Evolutionary conservation across 2,329 filamentous ascomycete genomes (phyloP).

Genomic region (Sordariomycetes sp.): DNA sequence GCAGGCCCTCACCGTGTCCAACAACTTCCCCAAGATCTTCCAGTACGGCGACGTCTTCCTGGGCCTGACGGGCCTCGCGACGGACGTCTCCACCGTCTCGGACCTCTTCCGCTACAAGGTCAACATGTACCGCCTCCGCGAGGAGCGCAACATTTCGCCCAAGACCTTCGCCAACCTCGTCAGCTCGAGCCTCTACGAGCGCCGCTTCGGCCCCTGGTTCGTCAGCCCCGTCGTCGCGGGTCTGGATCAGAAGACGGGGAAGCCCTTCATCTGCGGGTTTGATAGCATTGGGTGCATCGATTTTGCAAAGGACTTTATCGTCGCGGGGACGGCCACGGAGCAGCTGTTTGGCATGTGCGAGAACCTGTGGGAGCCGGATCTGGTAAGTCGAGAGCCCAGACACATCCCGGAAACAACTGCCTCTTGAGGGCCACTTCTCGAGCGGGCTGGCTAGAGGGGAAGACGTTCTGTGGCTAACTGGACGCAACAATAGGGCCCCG

Average conservation of each 20-base stretch:
- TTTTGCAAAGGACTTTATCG: constrained; percentile 99
- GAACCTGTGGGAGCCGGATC: constrained; percentile 91
- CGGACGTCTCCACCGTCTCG: constrained; percentile 85
- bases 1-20: constrained; percentile 92
- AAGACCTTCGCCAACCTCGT: constrained; percentile 95
- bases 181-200: constrained; percentile 82
- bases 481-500: constrained; percentile 49
- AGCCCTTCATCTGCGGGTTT: constrained; percentile 98
- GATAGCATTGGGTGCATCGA: constrained; percentile 99
- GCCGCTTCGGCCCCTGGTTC: constrained; percentile 92
- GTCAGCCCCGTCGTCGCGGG: constrained; percentile 90
- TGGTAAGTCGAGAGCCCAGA: constrained; percentile 44
- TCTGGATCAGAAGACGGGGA: constrained; percentile 82
- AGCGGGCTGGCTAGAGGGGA: background rate
- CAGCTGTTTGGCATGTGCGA: constrained; percentile 99
- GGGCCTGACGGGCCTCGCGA: constrained; percentile 89
- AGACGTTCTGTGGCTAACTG: background rate
- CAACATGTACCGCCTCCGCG: constrained; percentile 98
- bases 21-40: constrained; percentile 99
- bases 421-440: background rate
- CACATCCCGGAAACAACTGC: background rate
- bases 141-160: constrained; percentile 92
- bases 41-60: constrained; percentile 92
- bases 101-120: constrained; percentile 99
- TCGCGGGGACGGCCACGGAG: constrained; percentile 88